Conservation (phyloP, 2,329 filamentous ascomycete genomes). For the Aspergillus sp. region DNA sequence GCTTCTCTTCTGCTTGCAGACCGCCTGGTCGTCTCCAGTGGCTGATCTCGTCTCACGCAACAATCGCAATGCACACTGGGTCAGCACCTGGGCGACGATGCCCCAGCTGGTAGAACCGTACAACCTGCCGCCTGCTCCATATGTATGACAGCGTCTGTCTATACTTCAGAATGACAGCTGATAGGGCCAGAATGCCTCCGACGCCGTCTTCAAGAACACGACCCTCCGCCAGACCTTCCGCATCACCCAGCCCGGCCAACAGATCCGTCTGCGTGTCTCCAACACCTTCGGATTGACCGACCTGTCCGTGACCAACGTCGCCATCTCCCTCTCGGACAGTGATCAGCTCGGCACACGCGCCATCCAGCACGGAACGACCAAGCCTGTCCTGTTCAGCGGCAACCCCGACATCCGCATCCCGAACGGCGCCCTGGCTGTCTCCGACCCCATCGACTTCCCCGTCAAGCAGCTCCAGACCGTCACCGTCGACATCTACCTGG, state of each 20-base stretch:
- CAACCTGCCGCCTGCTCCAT: slow-evolving; percentile 62
- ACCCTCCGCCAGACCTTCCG: slow-evolving; percentile 67
- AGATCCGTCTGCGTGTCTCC: slow-evolving; percentile 62
- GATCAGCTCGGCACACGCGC: slow-evolving; percentile 48
- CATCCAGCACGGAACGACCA: slow-evolving; percentile 54
- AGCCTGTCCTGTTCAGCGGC: slow-evolving; percentile 59
- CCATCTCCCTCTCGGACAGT: slow-evolving; percentile 54
- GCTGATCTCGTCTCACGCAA: not conserved
- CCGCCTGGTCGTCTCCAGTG: not conserved
- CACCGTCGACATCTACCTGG: slow-evolving; percentile 59
- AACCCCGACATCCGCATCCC: slow-evolving; percentile 52
- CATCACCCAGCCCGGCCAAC: slow-evolving; percentile 55
- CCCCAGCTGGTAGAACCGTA: slow-evolving; percentile 62
- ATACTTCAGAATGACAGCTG: slow-evolving; percentile 6
- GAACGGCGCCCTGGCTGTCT: slow-evolving; percentile 57
- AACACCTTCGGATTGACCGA: slow-evolving; percentile 64
- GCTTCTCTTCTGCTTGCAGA: not conserved
- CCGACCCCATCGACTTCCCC: slow-evolving; percentile 59
- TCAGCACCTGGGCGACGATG: slow-evolving; percentile 65
- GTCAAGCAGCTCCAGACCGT: slow-evolving; percentile 54
- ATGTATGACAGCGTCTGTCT: slow-evolving; percentile 41
- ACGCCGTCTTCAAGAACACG: slow-evolving; percentile 57
- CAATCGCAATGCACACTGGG: slow-evolving; percentile 48
- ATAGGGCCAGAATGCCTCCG: slow-evolving; percentile 48
- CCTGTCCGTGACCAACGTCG: slow-evolving; percentile 59